Base-by-base conservation (phyloP, 1,284 basidiomycete genomes). In the Heterobasidion parviporum region DNA sequence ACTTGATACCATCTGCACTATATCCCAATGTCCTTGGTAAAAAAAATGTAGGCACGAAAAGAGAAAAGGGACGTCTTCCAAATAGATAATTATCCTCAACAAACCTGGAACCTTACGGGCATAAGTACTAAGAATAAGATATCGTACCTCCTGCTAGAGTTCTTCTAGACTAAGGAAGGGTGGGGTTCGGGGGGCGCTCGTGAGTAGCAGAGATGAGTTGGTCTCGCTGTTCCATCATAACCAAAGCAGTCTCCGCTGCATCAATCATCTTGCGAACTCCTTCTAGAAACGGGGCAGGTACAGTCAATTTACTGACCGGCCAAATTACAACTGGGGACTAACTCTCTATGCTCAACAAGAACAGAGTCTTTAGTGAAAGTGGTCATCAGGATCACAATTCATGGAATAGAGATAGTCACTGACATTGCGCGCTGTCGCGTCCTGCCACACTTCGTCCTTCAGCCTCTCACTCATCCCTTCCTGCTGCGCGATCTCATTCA, bases 261-360 rank as follows among this genome's bases (percentile, higher is more conserved):
- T 70, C 69, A 4, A 76, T 70, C 60, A 79, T 70, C 53, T 67
- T 70, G 43, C 67, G 68, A n/a, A 77, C 57, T 0, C 72, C 71
- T 53, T 72, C 76, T 78, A 50, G 7, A 53, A 38, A n/a, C 34
- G 16, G 52, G 41, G 26, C 26, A 53, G 12, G 53, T 41, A 36
- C 26, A 52, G 56, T 60, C 50, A 57, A 56, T 33, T 15, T 6
- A 26, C 26, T 26, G 26, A 5, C 26, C 26, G 26, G 4, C 6
- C 4, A 26, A 6, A 4, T 26, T 26, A 5, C 4, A 2, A 33
- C 9, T 32, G 10, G 6, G 48, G 15, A 68, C 77, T 66, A 56
- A 81, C 81, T 73, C 65, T 83, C 81, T 20, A 83, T 72, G 50
- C 75, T 77, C 38, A 83, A 66, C 59, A 77, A 69, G 62, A 81